Evolutionary conservation across 768 basidiomycete genomes (phyloP).

Genomic region (Roridomyces roridus): DNA sequence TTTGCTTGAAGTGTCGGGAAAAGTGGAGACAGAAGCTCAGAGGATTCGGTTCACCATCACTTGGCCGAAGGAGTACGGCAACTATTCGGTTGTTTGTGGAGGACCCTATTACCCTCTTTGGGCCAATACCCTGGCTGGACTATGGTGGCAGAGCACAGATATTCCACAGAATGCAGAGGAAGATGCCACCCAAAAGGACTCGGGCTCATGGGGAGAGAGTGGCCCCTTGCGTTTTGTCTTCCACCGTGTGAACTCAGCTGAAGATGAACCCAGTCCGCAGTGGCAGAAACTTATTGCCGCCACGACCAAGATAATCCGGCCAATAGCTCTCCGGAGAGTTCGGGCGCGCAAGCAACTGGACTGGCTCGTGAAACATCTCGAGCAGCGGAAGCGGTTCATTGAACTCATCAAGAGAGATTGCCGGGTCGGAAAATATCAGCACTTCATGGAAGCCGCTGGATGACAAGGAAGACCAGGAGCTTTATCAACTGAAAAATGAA

Average conservation of each 20-base stretch:
- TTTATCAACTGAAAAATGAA: neutral
- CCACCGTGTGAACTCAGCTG: too few relatives aligned
- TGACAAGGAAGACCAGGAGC: slow-evolving; percentile 2
- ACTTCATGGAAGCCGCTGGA: slow-evolving; percentile 10
- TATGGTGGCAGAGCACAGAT: neutral
- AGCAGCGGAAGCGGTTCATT: slow-evolving; percentile 13
- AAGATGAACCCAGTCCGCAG: too few relatives aligned
- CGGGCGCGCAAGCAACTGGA: neutral
- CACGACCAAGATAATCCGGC: too few relatives aligned
- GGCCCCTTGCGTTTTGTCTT: too few relatives aligned
- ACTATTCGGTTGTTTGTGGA: slow-evolving; percentile 2
- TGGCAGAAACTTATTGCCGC: too few relatives aligned
- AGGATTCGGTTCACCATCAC: slow-evolving; percentile 8
- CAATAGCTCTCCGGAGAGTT: too few relatives aligned
- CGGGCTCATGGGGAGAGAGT: too few relatives aligned
- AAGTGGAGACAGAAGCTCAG: slow-evolving; percentile 3
- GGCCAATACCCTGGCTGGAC: slow-evolving; percentile 8
- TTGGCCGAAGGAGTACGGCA: slow-evolving; percentile 6
- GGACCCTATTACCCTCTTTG: slow-evolving; percentile 12
- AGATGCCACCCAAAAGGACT: neutral
- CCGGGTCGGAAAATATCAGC: neutral
- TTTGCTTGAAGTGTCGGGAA: slow-evolving; percentile 4
- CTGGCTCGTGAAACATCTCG: slow-evolving; percentile 19
- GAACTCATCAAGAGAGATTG: neutral
- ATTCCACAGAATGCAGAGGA: too few relatives aligned